These are phyloP conservation scores for Cryphonectria carpinicola DNA, from an alignment of 2,329 filamentous ascomycete genomes.

Conservation along the genomic window DNA sequence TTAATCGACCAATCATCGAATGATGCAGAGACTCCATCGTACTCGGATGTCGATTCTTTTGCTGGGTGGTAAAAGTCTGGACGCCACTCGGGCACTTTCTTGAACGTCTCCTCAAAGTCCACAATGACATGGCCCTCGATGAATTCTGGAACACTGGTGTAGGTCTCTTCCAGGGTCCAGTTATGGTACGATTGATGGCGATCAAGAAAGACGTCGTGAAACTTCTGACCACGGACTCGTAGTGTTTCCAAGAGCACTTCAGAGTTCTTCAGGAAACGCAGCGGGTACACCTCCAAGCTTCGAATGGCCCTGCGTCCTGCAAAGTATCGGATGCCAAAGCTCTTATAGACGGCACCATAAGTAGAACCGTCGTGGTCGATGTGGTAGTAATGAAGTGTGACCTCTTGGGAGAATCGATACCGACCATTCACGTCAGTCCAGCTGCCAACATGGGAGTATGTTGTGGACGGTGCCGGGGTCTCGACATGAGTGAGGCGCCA, in stretches of 20 bases:
- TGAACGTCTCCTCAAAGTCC: conserved; percentile 15
- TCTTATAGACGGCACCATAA: conserved; percentile 14
- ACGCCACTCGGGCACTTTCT: conserved; percentile 7
- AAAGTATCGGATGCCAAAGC: conserved; percentile 7
- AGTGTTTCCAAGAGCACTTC: not conserved
- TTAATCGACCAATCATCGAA: not conserved
- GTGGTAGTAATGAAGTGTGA: conserved; percentile 16
- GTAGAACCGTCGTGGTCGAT: conserved; percentile 20
- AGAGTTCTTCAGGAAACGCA: not conserved
- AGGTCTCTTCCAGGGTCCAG: not conserved
- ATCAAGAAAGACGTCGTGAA: not conserved
- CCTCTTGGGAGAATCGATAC: not conserved
- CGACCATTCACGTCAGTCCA: not conserved
- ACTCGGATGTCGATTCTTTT: not conserved
- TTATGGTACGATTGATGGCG: not conserved
- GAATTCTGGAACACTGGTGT: not conserved
- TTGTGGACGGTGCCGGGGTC: conserved; percentile 13
- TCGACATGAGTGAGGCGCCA: conserved; percentile 15
- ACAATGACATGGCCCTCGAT: conserved; percentile 17
- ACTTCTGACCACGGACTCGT: not conserved
- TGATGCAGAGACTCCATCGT: not conserved
- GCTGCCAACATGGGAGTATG: not conserved
- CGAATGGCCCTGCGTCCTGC: conserved; percentile 13
- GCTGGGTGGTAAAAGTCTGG: conserved; percentile 1
- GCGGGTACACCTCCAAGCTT: conserved; percentile 14